Evolutionary conservation across 2,329 filamentous ascomycete species (phyloP), one percentile per base, ranked within the genome.

Genomic region (Cercospora sp.): DNA sequence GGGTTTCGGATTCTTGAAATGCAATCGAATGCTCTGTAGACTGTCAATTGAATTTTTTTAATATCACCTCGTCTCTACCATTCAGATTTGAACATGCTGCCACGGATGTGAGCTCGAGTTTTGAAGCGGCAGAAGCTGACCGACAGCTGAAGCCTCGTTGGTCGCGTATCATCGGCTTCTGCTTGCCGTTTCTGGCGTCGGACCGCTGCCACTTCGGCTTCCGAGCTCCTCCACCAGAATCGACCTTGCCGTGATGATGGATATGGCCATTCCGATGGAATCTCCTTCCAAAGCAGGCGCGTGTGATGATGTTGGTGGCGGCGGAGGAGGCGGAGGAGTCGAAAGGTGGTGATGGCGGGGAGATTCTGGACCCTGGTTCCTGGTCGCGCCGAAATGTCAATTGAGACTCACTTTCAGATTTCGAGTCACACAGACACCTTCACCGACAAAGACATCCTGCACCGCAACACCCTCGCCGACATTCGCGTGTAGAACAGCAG

Each of bases 341-440:
- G 45, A 23, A 12, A 51, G 45, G 36, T 42, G 10, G 45, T 23
- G 45, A 51, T 51, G 45, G 45, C 45, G 45, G 45, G 45, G 20
- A 26, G 18, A 23, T 48, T 18, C 42, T 51, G 45, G 18, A 23
- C 45, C 45, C 45, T 51, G 45, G 45, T 51, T 51, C 45, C 45
- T 23, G 45, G 45, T 23, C 18, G 45, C 18, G 45, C 16, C 45
- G 45, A 51, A 51, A 51, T 42, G 36, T 51, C 45, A 13, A 51
- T 51, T 51, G 45, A 51, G 45, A 51, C 45, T 51, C 45, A 51
- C 45, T 51, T 51, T 51, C 45, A 51, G 45, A 51, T 51, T 51
- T 51, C 45, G 45, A 23, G 45, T 51, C 45, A 23, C 45, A 51
- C 45, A 51, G 45, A 51, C 45, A 51, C 5, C 20, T 51, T 51